Evolutionary conservation across 169 alveolate species (phyloP).

Genomic region (Plasmodium billcollinsi): DNA sequence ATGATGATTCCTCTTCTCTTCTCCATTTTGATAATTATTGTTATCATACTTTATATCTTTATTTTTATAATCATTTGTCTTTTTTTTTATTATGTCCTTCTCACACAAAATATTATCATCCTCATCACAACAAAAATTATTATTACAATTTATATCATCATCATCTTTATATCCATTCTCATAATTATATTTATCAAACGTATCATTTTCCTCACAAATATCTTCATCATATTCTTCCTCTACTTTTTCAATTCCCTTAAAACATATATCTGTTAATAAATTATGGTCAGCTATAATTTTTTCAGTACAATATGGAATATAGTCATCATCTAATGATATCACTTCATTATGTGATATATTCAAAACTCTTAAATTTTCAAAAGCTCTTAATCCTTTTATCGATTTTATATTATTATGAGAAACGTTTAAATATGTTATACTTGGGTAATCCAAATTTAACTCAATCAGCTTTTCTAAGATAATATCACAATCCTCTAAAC

Average conservation of each 20-base stretch:
- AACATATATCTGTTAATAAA: constrained; percentile 28
- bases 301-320: constrained; percentile 37
- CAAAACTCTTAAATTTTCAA: constrained; percentile 43
- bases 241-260: constrained; percentile 22
- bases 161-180: background rate
- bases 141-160: background rate
- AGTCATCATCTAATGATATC: constrained; percentile 47
- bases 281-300: constrained; percentile 48
- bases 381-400: constrained; percentile 39
- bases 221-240: constrained; percentile 4
- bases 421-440: constrained; percentile 60
- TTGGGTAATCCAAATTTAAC: constrained; percentile 37
- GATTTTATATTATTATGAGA: constrained; percentile 31
- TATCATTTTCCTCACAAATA: background rate
- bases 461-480: constrained; percentile 58
- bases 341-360: constrained; percentile 40
- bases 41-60: background rate
- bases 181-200: background rate
- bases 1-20: background rate
- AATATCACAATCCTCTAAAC: constrained; percentile 57
- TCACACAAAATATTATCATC: background rate
- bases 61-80: background rate
- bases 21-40: background rate
- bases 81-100: no score
- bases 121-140: background rate